Conservation (phyloP, 2,329 filamentous ascomycete genomes). For the Verticillium klebahnii region DNA sequence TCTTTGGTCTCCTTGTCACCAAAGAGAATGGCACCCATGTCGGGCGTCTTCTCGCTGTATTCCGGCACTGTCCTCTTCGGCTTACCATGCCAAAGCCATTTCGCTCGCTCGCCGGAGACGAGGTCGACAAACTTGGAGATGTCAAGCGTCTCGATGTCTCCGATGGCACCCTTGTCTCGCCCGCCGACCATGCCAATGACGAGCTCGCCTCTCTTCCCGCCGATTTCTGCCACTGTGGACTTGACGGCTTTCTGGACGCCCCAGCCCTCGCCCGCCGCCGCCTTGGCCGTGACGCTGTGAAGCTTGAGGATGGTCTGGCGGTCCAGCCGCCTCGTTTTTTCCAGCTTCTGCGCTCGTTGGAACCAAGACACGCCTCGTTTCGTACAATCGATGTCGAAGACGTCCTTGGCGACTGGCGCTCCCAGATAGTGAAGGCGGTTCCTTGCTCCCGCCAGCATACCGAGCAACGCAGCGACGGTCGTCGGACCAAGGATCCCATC, state of each 20-base stretch:
- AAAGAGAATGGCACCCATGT: slow-evolving; percentile 44
- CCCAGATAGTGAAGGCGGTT: slow-evolving; percentile 84
- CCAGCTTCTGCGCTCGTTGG: slow-evolving; percentile 82
- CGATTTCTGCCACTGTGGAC: slow-evolving; percentile 88
- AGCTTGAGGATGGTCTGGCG: slow-evolving; percentile 76
- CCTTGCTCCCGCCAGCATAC: slow-evolving; percentile 82
- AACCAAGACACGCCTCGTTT: slow-evolving; percentile 84
- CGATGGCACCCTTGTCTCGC: slow-evolving; percentile 82
- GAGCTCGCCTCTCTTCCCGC: slow-evolving; percentile 89
- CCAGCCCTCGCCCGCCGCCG: slow-evolving; percentile 85
- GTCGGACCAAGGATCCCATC: slow-evolving; percentile 91
- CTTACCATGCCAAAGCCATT: slow-evolving; percentile 95
- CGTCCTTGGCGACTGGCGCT: slow-evolving; percentile 82
- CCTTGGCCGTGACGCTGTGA: slow-evolving; percentile 82
- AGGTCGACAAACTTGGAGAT: slow-evolving; percentile 78
- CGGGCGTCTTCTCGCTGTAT: slow-evolving; percentile 41
- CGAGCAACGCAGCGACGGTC: slow-evolving; percentile 82
- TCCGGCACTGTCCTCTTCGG: slow-evolving; percentile 58
- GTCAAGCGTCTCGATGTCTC: slow-evolving; percentile 88
- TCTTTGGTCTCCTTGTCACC: slow-evolving; percentile 46
- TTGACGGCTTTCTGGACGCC: slow-evolving; percentile 91
- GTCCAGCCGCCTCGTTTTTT: slow-evolving; percentile 74
- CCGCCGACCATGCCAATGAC: slow-evolving; percentile 91
- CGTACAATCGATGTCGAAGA: slow-evolving; percentile 78
- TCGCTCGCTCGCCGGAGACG: slow-evolving; percentile 74